Evolutionary conservation across 768 basidiomycete species (phyloP), one percentile per base, ranked within the genome.

Genomic region (Lentinula raphanica): DNA sequence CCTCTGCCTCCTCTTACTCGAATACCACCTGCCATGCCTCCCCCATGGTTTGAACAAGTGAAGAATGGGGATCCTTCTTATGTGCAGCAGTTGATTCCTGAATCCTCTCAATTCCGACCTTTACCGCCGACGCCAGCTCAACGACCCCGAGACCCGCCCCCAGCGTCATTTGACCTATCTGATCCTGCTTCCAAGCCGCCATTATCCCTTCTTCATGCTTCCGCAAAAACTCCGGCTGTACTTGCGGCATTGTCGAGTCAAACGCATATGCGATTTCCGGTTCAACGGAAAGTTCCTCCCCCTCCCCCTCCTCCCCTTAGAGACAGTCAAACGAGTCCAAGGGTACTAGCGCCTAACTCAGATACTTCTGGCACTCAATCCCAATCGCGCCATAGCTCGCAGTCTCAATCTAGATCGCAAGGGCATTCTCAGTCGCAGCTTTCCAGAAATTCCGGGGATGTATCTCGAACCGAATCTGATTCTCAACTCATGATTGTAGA

Each of bases 351-450:
- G 8, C 56, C 56, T 11, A 49, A 57, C 15, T 57, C 56, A 29
- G 56, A 57, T 49, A 57, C 56, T 12, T 57, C 56, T 17, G 56
- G 56, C 4, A 57, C 56, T 9, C 44, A 48, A 17, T 57, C 56
- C 23, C 56, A 57, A 45, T 57, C 56, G 7, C 56, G 49, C 11
- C 4, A 11, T 51, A 56, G 31, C 57, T 56, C 55, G 54, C 53
- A 36, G 36, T 44, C 27, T 23, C 55, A 54, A 45, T 65, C 46
- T 31, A 50, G 38, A 53, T 48, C 56, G 23, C 31, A 49, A 9
- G 21, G 9, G 11, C 40, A 42, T 23, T 32, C 2, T 13, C 54
- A 29, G 19, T 25, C 15, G 9, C 40, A 56, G 27, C 23, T 23
- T n/a, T 38, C 28, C 9, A 23, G 35, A 29, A 35, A 51, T 31